Evolutionary conservation across 306 rosid species (phyloP).

Genomic region (Malus sylvestris): DNA sequence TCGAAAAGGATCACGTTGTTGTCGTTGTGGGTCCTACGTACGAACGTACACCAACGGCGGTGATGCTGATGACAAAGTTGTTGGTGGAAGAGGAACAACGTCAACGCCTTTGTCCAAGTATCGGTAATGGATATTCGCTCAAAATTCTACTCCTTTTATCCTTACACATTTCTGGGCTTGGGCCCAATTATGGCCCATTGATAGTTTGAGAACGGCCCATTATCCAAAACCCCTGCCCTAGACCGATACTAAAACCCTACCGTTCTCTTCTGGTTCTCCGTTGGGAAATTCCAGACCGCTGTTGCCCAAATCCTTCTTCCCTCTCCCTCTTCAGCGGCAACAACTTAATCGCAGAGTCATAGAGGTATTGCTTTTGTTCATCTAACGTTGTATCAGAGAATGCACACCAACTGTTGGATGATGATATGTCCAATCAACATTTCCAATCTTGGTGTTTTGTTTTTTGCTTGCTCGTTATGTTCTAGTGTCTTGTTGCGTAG

Average conservation of each 20-base stretch:
- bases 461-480: background rate
- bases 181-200: background rate
- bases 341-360: background rate
- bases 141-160: background rate
- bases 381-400: background rate
- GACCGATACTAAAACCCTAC: background rate
- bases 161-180: background rate
- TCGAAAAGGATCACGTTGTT: background rate
- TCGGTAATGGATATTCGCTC: background rate
- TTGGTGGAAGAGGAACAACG: no score
- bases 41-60: background rate
- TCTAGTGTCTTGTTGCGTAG: background rate
- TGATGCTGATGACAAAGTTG: background rate
- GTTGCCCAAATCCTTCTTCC: background rate
- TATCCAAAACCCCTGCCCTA: background rate
- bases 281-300: background rate
- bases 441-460: background rate
- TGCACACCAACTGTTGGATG: background rate
- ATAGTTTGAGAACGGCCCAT: no score
- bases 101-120: background rate
- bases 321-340: background rate
- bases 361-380: background rate
- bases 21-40: background rate
- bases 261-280: background rate
- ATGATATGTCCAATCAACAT: background rate